These are phyloP conservation scores for Phialocephala subalpina DNA, from an alignment of 2,329 filamentous ascomycete species.

Conservation along the genomic window DNA sequence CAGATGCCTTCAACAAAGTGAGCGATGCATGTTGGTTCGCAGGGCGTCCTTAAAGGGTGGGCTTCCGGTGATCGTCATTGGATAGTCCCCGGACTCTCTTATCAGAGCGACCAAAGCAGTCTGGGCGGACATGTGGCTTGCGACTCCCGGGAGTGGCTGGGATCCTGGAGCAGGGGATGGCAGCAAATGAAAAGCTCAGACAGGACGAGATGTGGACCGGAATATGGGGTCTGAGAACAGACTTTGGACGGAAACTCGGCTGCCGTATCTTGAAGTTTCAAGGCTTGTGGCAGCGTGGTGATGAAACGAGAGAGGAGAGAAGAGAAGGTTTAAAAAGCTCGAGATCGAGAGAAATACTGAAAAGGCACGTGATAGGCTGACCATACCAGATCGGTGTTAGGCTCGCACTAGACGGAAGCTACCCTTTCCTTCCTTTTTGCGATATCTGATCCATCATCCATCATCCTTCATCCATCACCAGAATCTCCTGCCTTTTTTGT, in stretches of 20 bases:
- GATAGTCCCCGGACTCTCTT: not conserved
- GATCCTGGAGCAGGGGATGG: not conserved
- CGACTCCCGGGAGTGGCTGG: not conserved
- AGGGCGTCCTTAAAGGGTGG: not conserved
- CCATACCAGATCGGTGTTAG: not conserved
- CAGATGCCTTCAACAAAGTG: not conserved
- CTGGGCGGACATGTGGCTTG: slow-evolving; percentile 1
- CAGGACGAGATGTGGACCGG: not conserved
- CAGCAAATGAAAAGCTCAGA: not conserved
- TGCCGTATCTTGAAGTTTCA: not conserved
- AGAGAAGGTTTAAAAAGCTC: not conserved
- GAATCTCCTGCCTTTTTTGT: not conserved
- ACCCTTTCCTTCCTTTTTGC: not conserved
- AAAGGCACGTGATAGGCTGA: not conserved
- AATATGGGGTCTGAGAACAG: not conserved
- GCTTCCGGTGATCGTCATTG: not conserved
- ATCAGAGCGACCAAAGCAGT: not conserved
- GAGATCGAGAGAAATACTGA: not conserved
- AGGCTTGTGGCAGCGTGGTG: not conserved
- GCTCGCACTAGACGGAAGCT: not conserved
- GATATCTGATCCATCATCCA: not conserved
- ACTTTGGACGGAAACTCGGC: not conserved
- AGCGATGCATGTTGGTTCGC: not conserved
- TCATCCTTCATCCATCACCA: no score
- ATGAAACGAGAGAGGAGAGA: not conserved